Evolutionary conservation across 768 basidiomycete species (phyloP).

Genomic region (Flagelloscypha sp.): DNA sequence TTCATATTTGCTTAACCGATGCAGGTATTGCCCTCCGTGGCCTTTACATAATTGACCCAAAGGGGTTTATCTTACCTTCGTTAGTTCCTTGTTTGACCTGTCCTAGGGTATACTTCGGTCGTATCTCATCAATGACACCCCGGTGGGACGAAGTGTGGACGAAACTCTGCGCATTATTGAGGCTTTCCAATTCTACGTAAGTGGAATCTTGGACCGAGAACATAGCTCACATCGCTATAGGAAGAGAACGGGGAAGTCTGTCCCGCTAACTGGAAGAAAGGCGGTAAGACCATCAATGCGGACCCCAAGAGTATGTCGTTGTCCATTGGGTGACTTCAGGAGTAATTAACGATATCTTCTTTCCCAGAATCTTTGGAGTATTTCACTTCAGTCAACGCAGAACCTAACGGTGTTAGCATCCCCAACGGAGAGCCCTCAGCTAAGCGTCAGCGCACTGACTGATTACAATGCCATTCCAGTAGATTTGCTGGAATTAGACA

Average conservation of each 20-base stretch:
- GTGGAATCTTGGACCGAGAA: slow-evolving; percentile 23
- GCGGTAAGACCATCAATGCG: slow-evolving; percentile 74
- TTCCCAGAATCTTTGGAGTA: slow-evolving; percentile 74
- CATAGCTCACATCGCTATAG: slow-evolving; percentile 24
- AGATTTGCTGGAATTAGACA: too few relatives aligned
- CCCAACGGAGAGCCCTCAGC: slow-evolving; percentile 9
- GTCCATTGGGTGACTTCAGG: too few relatives aligned
- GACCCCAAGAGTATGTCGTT: slow-evolving; percentile 65
- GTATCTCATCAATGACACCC: slow-evolving; percentile 68
- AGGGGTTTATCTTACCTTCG: too few relatives aligned
- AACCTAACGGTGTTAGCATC: slow-evolving; percentile 5
- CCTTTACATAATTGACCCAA: slow-evolving; percentile 80
- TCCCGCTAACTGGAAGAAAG: slow-evolving; percentile 85
- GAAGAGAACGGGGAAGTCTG: slow-evolving; percentile 90
- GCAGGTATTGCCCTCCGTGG: slow-evolving; percentile 85
- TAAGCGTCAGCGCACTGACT: slow-evolving; percentile 10
- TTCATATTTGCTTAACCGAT: too few relatives aligned
- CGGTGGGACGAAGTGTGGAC: slow-evolving; percentile 92
- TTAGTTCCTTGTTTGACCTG: slow-evolving; percentile 18
- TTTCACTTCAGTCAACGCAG: slow-evolving; percentile 34
- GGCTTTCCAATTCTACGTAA: slow-evolving; percentile 85
- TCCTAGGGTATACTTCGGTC: neutral
- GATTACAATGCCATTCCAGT: slow-evolving; percentile 2
- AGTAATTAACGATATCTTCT: too few relatives aligned
- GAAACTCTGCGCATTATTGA: slow-evolving; percentile 87